Conservation (phyloP, 2,329 filamentous ascomycete species). For the Aspergillus piperis region DNA sequence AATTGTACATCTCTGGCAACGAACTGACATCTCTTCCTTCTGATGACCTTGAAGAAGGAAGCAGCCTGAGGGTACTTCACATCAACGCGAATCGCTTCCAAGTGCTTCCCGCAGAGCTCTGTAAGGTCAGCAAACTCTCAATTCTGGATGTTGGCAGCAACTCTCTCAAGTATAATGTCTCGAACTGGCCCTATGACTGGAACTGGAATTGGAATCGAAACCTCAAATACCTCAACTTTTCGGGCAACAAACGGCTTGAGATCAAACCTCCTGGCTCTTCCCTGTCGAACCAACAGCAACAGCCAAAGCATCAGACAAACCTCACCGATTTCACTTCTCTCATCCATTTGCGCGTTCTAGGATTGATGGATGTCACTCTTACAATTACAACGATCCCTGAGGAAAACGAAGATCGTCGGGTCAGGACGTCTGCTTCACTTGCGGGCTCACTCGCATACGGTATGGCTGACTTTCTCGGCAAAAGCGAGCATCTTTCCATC, state of each 20-base stretch:
- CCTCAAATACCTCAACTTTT: constrained; percentile 90
- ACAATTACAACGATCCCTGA: constrained; percentile 92
- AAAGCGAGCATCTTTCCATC: constrained; percentile 91
- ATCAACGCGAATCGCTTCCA: constrained; percentile 99
- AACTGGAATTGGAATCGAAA: constrained; percentile 99
- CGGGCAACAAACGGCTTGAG: constrained; percentile 92
- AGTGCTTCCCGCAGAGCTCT: constrained; percentile 90
- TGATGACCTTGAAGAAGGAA: constrained; percentile 89
- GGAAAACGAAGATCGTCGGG: constrained; percentile 89
- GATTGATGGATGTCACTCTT: constrained; percentile 96
- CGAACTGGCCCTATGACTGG: constrained; percentile 99
- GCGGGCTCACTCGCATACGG: constrained; percentile 91
- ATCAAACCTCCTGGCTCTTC: constrained; percentile 71
- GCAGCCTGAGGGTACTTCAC: constrained; percentile 82
- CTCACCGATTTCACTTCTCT: constrained; percentile 90
- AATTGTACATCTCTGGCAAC: constrained; percentile 94
- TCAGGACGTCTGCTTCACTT: constrained; percentile 92
- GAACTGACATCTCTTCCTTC: constrained; percentile 87
- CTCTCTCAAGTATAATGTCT: constrained; percentile 95
- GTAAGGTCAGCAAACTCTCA: constrained; percentile 86
- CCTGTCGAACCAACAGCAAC: constrained; percentile 47
- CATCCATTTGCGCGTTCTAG: constrained; percentile 79
- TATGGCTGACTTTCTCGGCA: constrained; percentile 94
- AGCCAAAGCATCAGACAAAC: constrained; percentile 60
- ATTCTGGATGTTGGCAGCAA: constrained; percentile 96